These are phyloP conservation scores for Hirsutella minnesotensis DNA, from an alignment of 2,329 filamentous ascomycete species.

Conservation along the genomic window DNA sequence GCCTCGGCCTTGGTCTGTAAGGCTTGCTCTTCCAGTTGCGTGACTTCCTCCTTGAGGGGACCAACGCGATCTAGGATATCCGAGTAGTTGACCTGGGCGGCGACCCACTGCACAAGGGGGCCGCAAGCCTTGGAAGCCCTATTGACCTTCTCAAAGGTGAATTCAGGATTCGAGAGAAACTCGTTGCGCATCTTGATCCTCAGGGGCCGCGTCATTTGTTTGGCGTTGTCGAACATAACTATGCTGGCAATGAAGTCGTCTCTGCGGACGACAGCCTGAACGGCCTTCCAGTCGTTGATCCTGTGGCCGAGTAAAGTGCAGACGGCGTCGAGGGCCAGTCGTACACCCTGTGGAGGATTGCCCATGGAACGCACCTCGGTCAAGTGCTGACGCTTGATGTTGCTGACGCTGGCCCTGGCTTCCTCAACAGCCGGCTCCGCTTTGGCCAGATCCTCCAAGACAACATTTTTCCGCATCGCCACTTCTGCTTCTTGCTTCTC, in stretches of 20 bases:
- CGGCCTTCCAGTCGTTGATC: constrained; percentile 80
- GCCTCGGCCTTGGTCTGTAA: constrained; percentile 89
- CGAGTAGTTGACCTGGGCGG: constrained; percentile 95
- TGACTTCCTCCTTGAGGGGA: constrained; percentile 81
- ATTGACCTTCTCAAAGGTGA: constrained; percentile 93
- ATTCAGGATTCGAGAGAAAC: constrained; percentile 85
- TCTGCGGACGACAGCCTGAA: constrained; percentile 75
- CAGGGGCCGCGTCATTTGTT: constrained; percentile 76
- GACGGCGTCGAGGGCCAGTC: constrained; percentile 88
- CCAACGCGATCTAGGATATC: constrained; percentile 91
- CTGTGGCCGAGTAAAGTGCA: constrained; percentile 89
- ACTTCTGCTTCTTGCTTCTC: constrained; percentile 87
- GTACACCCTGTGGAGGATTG: constrained; percentile 81
- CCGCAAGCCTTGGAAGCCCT: constrained; percentile 94
- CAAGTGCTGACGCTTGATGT: constrained; percentile 94
- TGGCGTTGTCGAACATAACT: constrained; percentile 92
- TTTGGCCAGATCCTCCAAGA: constrained; percentile 74
- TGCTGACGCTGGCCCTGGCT: constrained; percentile 91
- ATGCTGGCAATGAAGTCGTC: constrained; percentile 98
- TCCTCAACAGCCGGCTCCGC: constrained; percentile 89
- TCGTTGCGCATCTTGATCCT: constrained; percentile 86
- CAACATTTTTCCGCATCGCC: constrained; percentile 68
- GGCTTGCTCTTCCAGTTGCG: constrained; percentile 74
- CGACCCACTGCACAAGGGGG: constrained; percentile 91
- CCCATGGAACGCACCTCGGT: constrained; percentile 97